Conservation (phyloP, 805 yeast genomes). For the Lipomyces lipofer region DNA sequence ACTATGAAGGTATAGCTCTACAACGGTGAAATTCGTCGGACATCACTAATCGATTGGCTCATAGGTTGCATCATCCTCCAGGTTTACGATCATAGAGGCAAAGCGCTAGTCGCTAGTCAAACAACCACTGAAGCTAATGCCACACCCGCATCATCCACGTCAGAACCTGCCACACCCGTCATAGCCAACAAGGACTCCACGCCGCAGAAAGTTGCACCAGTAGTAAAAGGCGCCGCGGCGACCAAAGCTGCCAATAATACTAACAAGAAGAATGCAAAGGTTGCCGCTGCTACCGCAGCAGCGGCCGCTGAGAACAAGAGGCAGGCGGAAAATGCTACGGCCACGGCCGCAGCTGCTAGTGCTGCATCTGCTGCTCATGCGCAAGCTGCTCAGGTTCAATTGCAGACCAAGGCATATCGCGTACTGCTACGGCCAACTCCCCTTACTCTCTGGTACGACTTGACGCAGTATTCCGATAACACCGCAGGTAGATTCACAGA, state of each 20-base stretch:
- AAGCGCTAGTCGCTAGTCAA: conserved; percentile 20
- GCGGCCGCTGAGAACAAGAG: background rate
- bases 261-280: background rate
- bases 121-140: no score
- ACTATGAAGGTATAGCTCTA: conserved; percentile 61
- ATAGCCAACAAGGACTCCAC: no score
- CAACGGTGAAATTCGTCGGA: background rate
- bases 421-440: conserved; percentile 80
- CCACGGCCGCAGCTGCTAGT: background rate
- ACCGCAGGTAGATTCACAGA: conserved; percentile 75
- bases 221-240: background rate
- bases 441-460: conserved; percentile 77
- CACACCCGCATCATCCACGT: no score
- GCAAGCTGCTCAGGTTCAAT: conserved; percentile 32
- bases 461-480: conserved; percentile 67
- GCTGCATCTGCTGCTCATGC: background rate
- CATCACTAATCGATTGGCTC: no score
- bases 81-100: conserved; percentile 79
- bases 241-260: background rate
- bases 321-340: background rate
- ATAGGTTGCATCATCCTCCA: conserved; percentile 73
- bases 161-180: no score
- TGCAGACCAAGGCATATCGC: conserved; percentile 69
- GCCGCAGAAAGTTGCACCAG: no score
- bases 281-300: background rate